Conservation (phyloP, 2,329 filamentous ascomycete species). For the Monilinia vaccinii-corymbosi region DNA sequence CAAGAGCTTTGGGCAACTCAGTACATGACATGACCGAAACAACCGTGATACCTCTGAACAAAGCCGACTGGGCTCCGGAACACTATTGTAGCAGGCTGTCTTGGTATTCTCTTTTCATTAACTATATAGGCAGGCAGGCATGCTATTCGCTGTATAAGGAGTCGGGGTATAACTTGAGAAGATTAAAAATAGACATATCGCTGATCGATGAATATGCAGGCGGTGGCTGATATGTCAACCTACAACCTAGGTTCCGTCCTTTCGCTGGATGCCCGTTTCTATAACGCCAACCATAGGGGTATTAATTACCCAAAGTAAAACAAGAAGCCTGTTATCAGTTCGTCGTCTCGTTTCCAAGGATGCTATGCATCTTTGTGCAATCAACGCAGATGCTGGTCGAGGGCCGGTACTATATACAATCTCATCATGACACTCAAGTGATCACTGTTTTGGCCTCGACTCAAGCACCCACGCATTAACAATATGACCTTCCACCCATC, state of each 20-base stretch:
- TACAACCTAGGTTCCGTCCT: background rate
- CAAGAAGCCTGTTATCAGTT: background rate
- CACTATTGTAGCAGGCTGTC: background rate
- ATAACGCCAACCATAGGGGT: background rate
- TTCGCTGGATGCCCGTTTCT: background rate
- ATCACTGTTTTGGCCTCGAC: background rate
- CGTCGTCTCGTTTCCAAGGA: background rate
- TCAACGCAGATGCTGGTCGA: background rate
- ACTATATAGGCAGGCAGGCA: background rate
- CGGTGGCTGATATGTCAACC: background rate
- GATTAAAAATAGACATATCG: background rate
- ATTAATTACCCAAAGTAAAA: conserved; percentile 2
- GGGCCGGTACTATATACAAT: background rate
- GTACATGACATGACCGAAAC: background rate
- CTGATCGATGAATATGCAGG: background rate
- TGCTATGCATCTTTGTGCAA: background rate
- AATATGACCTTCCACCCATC: conserved; percentile 67
- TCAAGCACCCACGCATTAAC: conserved; percentile 49
- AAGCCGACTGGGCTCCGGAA: background rate
- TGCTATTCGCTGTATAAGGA: background rate
- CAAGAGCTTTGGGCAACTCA: background rate
- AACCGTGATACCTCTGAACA: background rate
- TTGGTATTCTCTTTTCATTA: background rate
- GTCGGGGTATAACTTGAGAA: background rate
- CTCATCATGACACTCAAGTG: background rate